Percentiles rank a stretch among this genome's conserved stretches.
Evolutionary conservation across 2,329 filamentous ascomycete genomes (phyloP).

Genomic region (Mycosphaerella sp.): DNA sequence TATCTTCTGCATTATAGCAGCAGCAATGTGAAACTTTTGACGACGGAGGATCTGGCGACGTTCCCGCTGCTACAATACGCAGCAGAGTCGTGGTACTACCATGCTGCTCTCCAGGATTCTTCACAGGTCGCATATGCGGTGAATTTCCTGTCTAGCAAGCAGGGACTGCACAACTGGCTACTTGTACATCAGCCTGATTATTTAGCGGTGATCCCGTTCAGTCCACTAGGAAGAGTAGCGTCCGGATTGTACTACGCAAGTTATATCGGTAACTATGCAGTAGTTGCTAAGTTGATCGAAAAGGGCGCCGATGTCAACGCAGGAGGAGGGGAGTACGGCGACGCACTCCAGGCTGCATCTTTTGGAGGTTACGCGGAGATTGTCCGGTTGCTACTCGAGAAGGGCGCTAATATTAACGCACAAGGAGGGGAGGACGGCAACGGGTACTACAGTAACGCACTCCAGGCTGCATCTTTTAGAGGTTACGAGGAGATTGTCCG

Average conservation of each 20-base stretch:
- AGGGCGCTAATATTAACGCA: too few species aligned
- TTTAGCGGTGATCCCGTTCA: not conserved
- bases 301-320: not conserved
- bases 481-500: slow-evolving; percentile 12
- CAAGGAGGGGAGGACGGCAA: too few species aligned
- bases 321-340: too few species aligned
- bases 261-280: not conserved
- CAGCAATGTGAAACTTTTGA: slow-evolving; percentile 6
- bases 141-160: not conserved
- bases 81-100: slow-evolving; percentile 14
- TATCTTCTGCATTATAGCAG: slow-evolving; percentile 16
- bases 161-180: not conserved
- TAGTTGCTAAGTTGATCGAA: not conserved
- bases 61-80: slow-evolving; percentile 21
- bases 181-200: not conserved
- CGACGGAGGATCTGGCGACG: slow-evolving; percentile 8
- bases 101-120: slow-evolving; percentile 10
- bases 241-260: slow-evolving; percentile 1
- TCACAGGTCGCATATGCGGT: slow-evolving; percentile 1
- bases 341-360: too few species aligned
- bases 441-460: not conserved
- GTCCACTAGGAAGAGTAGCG: not conserved
- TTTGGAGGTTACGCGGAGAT: too few species aligned
- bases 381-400: too few species aligned
- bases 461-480: not conserved